Percentiles rank a stretch among this genome's conserved stretches.
These are phyloP conservation scores for Solanum aculeatissimum DNA, from an alignment of 305 asterid genomes.

Conservation along the genomic window DNA sequence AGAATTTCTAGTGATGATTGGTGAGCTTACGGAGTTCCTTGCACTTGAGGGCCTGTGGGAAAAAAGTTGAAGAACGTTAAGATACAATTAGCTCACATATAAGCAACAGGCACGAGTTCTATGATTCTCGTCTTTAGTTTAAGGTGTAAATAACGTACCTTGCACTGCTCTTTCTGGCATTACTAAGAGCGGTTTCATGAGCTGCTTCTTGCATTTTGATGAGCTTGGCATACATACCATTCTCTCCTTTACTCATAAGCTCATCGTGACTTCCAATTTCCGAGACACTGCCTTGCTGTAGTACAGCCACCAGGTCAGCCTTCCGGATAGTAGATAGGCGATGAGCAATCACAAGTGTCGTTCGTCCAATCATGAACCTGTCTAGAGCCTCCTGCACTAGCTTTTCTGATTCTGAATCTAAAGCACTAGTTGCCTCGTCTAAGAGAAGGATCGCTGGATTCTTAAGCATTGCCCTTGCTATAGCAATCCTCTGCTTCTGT, in stretches of 20 bases:
- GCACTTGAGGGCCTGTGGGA: slow-evolving; percentile 91
- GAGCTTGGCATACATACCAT: slow-evolving; percentile 76
- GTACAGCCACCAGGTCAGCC: slow-evolving; percentile 94
- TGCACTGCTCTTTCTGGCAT: slow-evolving; percentile 92
- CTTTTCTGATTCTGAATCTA: slow-evolving; percentile 83
- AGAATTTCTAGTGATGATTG: slow-evolving; percentile 83
- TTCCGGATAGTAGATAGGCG: slow-evolving; percentile 93
- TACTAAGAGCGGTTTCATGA: slow-evolving; percentile 77
- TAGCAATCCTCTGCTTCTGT: slow-evolving; percentile 50
- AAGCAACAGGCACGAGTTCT: not conserved
- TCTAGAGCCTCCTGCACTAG: slow-evolving; percentile 97
- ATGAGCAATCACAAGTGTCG: slow-evolving; percentile 93
- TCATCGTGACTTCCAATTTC: slow-evolving; percentile 94
- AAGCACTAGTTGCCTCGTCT: slow-evolving; percentile 51
- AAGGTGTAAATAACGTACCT: slow-evolving; percentile 29
- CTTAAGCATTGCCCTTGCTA: slow-evolving; percentile 51
- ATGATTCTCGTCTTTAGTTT: not conserved
- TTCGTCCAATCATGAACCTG: slow-evolving; percentile 96
- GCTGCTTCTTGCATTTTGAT: slow-evolving; percentile 95
- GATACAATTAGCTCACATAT: not conserved
- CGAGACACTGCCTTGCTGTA: slow-evolving; percentile 80
- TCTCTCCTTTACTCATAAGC: slow-evolving; percentile 73
- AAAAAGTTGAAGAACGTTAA: not conserved
- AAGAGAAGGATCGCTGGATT: slow-evolving; percentile 38
- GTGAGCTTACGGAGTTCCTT: slow-evolving; percentile 96